Evolutionary conservation across 805 yeast species (phyloP), one percentile per base, ranked within the genome.

Genomic region (Kazachstania taianensis): DNA sequence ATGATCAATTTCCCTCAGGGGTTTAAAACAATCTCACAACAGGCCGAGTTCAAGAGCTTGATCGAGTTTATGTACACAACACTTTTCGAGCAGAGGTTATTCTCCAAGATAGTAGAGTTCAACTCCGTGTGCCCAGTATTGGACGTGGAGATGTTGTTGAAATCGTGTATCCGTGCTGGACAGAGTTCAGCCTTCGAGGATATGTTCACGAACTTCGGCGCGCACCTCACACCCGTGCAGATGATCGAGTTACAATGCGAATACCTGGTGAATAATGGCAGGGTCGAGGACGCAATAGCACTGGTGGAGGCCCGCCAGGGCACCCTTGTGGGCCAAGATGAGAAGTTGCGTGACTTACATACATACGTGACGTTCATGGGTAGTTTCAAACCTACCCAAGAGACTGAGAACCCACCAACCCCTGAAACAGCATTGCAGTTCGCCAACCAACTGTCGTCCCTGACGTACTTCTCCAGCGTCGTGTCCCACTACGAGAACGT

Each of bases 401-500:
- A 26, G 5, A 12, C 28, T 13, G 16, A 12, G 27, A 37, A 20
- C 33, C 35, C 30, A 42, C 43, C 25, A 25, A 27, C 12, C 12
- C 48, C 57, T 2, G 48, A 50, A 29, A 52, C 47, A 27, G 44
- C 50, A 7, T 28, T 52, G 22, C 60, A 57, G 28, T 41, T 55
- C 3, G 50, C 56, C 4, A 55, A 57, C 35, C 33, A 48, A 7
- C 34, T 57, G 28, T 52, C 57, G 5, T 28, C 48, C 7, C 38
- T 47, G 2, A 27, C 38, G n/a, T 32, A 35, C 15, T 48, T 49
- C 22, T 29, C 43, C 2, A 39, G 40, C 9, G 30, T 49, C 40
- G 20, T 48, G 15, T 38, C 49, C 3, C 42, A 43, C 16, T 44
- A 44, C 25, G 50, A 53, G 20, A 33, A 35, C 10, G 19, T 20